These are phyloP conservation scores for Moesziomyces globuligerus DNA, from an alignment of 1,284 basidiomycete genomes.

Conservation along the genomic window DNA sequence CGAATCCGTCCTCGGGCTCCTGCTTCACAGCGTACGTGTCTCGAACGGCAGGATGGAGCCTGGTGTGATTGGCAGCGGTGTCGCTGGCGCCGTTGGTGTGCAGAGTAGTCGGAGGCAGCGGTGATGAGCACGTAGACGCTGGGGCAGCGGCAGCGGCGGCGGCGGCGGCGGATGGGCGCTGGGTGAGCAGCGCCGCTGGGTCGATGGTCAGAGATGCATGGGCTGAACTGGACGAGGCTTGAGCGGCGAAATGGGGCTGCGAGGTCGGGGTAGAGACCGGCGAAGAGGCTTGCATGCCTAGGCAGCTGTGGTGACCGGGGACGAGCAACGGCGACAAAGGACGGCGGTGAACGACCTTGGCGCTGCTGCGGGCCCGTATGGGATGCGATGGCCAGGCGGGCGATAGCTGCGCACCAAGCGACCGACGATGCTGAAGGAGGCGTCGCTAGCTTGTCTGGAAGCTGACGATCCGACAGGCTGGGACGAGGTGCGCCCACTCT, in stretches of 20 bases:
- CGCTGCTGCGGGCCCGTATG: background rate
- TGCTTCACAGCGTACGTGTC: conserved; percentile 23
- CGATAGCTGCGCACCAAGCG: too few relatives aligned
- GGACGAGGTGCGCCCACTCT: too few relatives aligned
- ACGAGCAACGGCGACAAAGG: background rate
- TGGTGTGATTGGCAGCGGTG: background rate
- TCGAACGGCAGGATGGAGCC: too few relatives aligned
- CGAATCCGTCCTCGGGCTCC: conserved; percentile 33
- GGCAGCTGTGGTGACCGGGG: background rate
- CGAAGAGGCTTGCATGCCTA: conserved; percentile 42
- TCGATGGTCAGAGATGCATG: conserved; percentile 38
- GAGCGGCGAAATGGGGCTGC: conserved; percentile 2
- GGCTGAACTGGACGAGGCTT: conserved; percentile 1
- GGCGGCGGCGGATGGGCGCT: background rate
- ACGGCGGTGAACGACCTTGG: background rate
- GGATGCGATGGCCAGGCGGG: background rate
- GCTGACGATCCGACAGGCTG: too few relatives aligned
- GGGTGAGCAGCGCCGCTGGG: conserved; percentile 21
- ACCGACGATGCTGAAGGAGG: too few relatives aligned
- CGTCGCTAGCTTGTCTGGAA: too few relatives aligned
- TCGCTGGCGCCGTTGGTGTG: too few relatives aligned
- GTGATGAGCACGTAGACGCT: background rate
- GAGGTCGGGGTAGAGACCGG: conserved; percentile 17
- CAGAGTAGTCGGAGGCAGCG: background rate
- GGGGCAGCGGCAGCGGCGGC: background rate